Percentiles rank a stretch among this genome's conserved stretches.
Conservation (phyloP, 192 early-diverging fungal species). For the Phlyctochytrium planicorne region DNA sequence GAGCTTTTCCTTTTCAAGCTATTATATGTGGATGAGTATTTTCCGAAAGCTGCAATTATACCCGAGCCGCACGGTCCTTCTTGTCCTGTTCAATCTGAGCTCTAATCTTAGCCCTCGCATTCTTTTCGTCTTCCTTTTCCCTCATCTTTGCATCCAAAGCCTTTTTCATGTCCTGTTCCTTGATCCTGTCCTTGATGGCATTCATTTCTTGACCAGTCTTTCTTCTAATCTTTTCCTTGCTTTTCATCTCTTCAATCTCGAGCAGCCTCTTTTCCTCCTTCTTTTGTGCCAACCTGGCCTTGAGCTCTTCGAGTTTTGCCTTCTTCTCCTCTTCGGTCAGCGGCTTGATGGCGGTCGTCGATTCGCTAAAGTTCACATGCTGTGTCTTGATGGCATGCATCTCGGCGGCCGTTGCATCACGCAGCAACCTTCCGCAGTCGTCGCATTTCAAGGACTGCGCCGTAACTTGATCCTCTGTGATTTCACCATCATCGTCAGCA, state of each 20-base stretch:
- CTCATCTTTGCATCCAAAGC: constrained; percentile 63
- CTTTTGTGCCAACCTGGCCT: constrained; percentile 60
- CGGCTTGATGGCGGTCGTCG: constrained; percentile 72
- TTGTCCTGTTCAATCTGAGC: constrained; percentile 81
- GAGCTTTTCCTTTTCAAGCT: constrained; percentile 36
- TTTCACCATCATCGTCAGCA: constrained; percentile 13
- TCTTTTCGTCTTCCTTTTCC: constrained; percentile 77
- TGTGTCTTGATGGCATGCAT: constrained; percentile 71
- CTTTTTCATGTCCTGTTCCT: constrained; percentile 76
- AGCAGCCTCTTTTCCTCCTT: constrained; percentile 57
- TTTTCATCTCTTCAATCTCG: constrained; percentile 69
- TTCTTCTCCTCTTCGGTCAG: constrained; percentile 78
- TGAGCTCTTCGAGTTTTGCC: constrained; percentile 68
- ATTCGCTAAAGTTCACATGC: constrained; percentile 78
- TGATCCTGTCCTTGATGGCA: constrained; percentile 63
- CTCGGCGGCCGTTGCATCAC: constrained; percentile 72
- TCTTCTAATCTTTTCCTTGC: constrained; percentile 66
- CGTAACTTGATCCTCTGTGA: constrained; percentile 59
- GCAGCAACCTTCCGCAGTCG: constrained; percentile 77
- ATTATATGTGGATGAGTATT: constrained; percentile 10
- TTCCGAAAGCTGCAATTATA: not conserved
- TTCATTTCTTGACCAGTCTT: constrained; percentile 73
- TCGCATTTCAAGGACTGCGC: constrained; percentile 79
- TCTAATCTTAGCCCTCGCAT: constrained; percentile 73
- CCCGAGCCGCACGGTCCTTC: constrained; percentile 62